Evolutionary conservation across 2,329 filamentous ascomycete species (phyloP), one percentile per base, ranked within the genome.

Genomic region (Rachicladosporium sp.): DNA sequence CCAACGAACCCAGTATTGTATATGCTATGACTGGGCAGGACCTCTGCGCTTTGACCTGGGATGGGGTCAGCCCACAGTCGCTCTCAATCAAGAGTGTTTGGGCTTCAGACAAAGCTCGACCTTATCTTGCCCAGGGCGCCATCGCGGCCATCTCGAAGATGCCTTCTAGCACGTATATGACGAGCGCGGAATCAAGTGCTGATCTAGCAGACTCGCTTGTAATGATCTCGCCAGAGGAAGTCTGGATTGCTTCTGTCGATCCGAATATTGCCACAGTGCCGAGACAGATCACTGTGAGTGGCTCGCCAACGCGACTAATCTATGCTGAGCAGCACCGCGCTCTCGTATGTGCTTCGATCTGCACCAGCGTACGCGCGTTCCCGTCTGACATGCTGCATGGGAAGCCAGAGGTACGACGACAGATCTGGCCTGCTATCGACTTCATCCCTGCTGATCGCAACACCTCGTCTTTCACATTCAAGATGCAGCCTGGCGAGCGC

Each of bases 401-500:
- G 4, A 51, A 53, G 8, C 52, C 53, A 11, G 46, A 55, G 27
- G 54, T 58, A 23, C 58, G 56, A 40, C 53, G 64, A 12, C 50
- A 56, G 23, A 45, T 67, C 10, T 55, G 57, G 32, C 61, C 63
- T n/a, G 47, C 50, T 1, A 52, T 70, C 41, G 70, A 79, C 23
- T 68, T 66, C 10, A 70, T 57, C 7, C 46, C 55, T n/a, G 32
- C 37, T 6, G 47, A 48, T 33, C 39, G 34, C 11, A 42, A 33
- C 6, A 11, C 36, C 8, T 36, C 46, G 4, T 43, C 45, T 4
- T 52, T 40, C 33, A 40, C 40, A 2, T 46, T 51, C 38, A 46
- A 71, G 3, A 62, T 86, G 10, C 67, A 72, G 33, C 46, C 59
- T 1, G 71, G 71, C 1, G 77, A 82, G 45, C 68, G 67, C 31